phyloP scores from a whole-genome alignment of 345 rosid genomes.

The Salix suchowensis region DNA sequence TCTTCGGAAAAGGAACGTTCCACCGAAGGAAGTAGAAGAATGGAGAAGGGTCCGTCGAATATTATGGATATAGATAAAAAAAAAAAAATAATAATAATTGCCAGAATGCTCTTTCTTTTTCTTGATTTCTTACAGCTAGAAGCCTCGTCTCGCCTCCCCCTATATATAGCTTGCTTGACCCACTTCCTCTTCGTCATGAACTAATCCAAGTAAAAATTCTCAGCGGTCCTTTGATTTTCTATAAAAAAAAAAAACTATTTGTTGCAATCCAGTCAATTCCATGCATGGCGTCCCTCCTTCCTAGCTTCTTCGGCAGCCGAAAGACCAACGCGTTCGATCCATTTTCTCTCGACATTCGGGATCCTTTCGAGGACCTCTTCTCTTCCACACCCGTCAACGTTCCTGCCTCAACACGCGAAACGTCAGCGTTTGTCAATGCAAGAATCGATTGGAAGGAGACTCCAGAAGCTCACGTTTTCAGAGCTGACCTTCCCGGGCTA shows the following conservation, averaged over 20 bases:
- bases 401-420: background rate
- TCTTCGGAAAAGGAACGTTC: too few relatives aligned
- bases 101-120: background rate
- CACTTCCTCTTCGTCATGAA: background rate
- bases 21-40: background rate
- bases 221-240: background rate
- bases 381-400: background rate
- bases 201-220: too few relatives aligned
- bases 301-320: slow-evolving; percentile 14
- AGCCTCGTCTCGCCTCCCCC: slow-evolving; percentile 3
- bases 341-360: slow-evolving; percentile 14
- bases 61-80: background rate
- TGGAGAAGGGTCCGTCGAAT: background rate
- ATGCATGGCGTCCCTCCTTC: slow-evolving; percentile 15
- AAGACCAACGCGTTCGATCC: slow-evolving; percentile 21
- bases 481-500: slow-evolving; percentile 19
- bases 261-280: background rate
- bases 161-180: slow-evolving; percentile 2
- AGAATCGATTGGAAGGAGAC: slow-evolving; percentile 30
- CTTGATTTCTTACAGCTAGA: background rate
- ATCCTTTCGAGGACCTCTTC: slow-evolving; percentile 10
- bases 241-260: background rate
- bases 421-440: slow-evolving; percentile 10
- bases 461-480: slow-evolving; percentile 24
- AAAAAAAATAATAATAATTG: background rate